phyloP scores from a whole-genome alignment of 192 early-diverging fungal species.

The Gaertneriomyces semiglobifer region DNA sequence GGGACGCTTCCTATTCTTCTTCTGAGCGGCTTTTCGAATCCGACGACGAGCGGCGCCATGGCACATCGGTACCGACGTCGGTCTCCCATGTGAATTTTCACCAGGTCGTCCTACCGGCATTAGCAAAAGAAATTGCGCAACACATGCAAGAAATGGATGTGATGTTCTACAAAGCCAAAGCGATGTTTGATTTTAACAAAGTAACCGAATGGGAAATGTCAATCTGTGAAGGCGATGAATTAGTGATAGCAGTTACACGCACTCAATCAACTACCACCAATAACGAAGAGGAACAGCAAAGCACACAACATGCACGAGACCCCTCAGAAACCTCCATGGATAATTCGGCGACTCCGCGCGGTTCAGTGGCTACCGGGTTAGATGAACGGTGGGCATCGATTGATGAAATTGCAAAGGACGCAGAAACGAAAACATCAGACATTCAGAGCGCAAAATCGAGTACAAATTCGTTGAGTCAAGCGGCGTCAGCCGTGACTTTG shows the following conservation, averaged over 20 bases:
- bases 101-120: neutral
- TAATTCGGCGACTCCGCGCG: neutral
- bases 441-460: slow-evolving; percentile 3
- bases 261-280: neutral
- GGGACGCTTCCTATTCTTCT: slow-evolving; percentile 12
- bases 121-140: slow-evolving; percentile 9
- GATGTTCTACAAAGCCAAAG: slow-evolving; percentile 16
- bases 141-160: slow-evolving; percentile 14
- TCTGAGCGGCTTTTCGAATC: slow-evolving; percentile 30
- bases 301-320: neutral
- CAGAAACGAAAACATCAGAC: neutral
- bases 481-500: neutral
- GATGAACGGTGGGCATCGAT: slow-evolving; percentile 31
- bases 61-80: too few relatives aligned
- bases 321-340: neutral
- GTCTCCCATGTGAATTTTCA: too few relatives aligned
- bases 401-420: slow-evolving; percentile 17
- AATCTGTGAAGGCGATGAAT: slow-evolving; percentile 24
- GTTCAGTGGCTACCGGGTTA: neutral
- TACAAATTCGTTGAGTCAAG: neutral
- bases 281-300: slow-evolving; percentile 4
- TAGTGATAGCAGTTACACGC: slow-evolving; percentile 11
- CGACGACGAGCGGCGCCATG: slow-evolving; percentile 6
- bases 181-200: slow-evolving; percentile 32
- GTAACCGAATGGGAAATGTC: slow-evolving; percentile 35